These are phyloP conservation scores for Choanephora cucurbitarum DNA, from an alignment of 371 early-diverging fungal species.

Conservation along the genomic window DNA sequence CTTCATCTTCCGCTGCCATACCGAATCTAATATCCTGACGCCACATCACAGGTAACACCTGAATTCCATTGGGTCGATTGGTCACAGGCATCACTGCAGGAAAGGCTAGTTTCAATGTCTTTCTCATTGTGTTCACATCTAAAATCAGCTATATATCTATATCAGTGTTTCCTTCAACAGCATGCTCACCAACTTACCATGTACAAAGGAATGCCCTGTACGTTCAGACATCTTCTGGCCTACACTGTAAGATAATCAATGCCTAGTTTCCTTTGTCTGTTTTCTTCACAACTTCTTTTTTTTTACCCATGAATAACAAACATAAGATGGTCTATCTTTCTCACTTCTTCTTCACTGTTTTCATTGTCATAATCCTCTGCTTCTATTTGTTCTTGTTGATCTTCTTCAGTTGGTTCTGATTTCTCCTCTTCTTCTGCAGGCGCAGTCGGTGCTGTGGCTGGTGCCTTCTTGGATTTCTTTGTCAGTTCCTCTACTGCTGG, in stretches of 20 bases:
- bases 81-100: slow-evolving; percentile 32
- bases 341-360: slow-evolving; percentile 58
- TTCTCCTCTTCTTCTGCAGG: slow-evolving; percentile 31
- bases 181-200: slow-evolving; percentile 50
- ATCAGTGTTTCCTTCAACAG: slow-evolving; percentile 1
- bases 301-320: slow-evolving; percentile 80
- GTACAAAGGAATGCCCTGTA: slow-evolving; percentile 72
- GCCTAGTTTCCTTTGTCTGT: too few species aligned
- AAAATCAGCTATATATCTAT: too few species aligned
- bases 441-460: slow-evolving; percentile 20
- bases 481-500: slow-evolving; percentile 62
- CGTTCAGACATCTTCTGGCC: slow-evolving; percentile 81
- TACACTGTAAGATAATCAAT: too few species aligned
- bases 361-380: slow-evolving; percentile 45
- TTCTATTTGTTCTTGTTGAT: too few species aligned
- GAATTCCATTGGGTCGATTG: slow-evolving; percentile 58
- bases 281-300: too few species aligned
- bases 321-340: slow-evolving; percentile 74
- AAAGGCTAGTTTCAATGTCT: slow-evolving; percentile 61
- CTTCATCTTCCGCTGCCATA: slow-evolving; percentile 53
- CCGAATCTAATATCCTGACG: slow-evolving; percentile 77
- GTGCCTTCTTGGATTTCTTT: slow-evolving; percentile 15
- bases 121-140: slow-evolving; percentile 75
- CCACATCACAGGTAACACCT: slow-evolving; percentile 85
- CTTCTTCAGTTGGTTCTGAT: slow-evolving; percentile 16